Conservation (phyloP, 345 rosid genomes). For the Erysimum cheiranthoides region DNA sequence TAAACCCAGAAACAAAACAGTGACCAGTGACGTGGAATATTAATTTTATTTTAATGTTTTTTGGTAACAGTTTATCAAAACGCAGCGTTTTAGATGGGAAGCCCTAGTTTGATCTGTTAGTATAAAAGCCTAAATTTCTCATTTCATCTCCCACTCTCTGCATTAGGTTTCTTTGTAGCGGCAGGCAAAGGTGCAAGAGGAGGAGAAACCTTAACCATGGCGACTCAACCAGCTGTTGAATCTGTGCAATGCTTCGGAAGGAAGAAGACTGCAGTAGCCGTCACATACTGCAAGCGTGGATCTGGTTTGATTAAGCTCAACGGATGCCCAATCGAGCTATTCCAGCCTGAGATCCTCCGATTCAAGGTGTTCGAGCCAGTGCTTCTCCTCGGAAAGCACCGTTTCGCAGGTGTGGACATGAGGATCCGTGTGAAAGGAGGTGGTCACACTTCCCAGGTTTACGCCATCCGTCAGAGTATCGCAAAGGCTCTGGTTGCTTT, state of each 20-base stretch:
- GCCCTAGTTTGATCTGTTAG: slow-evolving; percentile 29
- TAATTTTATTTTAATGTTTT: not conserved
- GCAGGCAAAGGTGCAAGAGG: slow-evolving; percentile 10
- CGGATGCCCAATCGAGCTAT: slow-evolving; percentile 78
- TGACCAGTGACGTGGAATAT: slow-evolving; percentile 30
- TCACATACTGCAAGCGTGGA: slow-evolving; percentile 82
- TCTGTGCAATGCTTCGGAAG: slow-evolving; percentile 85
- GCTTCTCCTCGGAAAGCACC: slow-evolving; percentile 76
- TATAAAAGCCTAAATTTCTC: slow-evolving; percentile 13
- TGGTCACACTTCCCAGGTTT: slow-evolving; percentile 91
- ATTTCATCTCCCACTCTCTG: not conserved
- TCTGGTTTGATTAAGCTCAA: slow-evolving; percentile 78
- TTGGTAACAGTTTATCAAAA: not conserved
- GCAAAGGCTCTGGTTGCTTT: slow-evolving; percentile 86
- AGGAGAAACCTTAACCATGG: slow-evolving; percentile 34
- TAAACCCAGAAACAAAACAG: not conserved
- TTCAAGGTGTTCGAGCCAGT: slow-evolving; percentile 81
- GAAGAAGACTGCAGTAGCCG: slow-evolving; percentile 88
- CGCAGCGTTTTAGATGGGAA: slow-evolving; percentile 30
- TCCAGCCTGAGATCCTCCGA: slow-evolving; percentile 82
- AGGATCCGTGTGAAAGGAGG: slow-evolving; percentile 91
- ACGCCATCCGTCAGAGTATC: slow-evolving; percentile 91
- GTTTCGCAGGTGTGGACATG: slow-evolving; percentile 81
- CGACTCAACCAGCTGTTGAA: slow-evolving; percentile 39
- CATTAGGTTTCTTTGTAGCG: slow-evolving; percentile 36